phyloP scores from a whole-genome alignment of 768 basidiomycete species.

The Gloeopeniophorella convolvens region DNA sequence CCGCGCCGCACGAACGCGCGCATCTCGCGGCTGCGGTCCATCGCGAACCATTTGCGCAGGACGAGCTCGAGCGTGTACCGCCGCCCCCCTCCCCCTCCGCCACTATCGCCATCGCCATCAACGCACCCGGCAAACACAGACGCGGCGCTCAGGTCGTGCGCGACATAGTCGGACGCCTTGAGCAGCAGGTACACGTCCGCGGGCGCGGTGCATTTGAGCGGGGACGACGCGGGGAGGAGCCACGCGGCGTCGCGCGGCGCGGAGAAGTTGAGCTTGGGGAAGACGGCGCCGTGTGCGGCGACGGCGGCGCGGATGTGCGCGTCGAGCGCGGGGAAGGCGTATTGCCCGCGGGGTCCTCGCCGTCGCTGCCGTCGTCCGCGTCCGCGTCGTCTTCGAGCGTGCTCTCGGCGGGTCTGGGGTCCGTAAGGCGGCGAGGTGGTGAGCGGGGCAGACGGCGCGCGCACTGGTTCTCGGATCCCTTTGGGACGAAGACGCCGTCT shows the following conservation, averaged over 20 bases:
- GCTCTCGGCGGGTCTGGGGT: slow-evolving; percentile 46
- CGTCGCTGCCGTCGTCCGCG: slow-evolving; percentile 35
- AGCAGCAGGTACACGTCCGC: slow-evolving; percentile 88
- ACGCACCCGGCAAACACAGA: slow-evolving; percentile 65
- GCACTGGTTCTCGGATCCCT: slow-evolving; percentile 73
- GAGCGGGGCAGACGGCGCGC: slow-evolving; percentile 25
- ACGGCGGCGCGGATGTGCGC: slow-evolving; percentile 58
- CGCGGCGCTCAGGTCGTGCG: slow-evolving; percentile 61
- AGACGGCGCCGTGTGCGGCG: slow-evolving; percentile 71
- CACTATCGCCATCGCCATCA: background rate
- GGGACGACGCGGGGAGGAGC: slow-evolving; percentile 78
- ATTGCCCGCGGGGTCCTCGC: slow-evolving; percentile 34
- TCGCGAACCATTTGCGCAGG: slow-evolving; percentile 82
- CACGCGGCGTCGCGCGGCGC: slow-evolving; percentile 96
- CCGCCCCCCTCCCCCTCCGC: slow-evolving; percentile 2
- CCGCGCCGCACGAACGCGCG: slow-evolving; percentile 84
- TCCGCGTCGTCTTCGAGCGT: slow-evolving; percentile 49
- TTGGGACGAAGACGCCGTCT: slow-evolving; percentile 81
- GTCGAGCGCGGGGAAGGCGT: slow-evolving; percentile 81
- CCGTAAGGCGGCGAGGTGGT: too few species aligned
- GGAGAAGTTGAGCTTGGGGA: slow-evolving; percentile 95
- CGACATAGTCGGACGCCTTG: slow-evolving; percentile 88
- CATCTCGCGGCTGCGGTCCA: slow-evolving; percentile 80
- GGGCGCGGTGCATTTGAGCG: slow-evolving; percentile 80
- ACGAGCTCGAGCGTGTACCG: slow-evolving; percentile 74